Percentiles rank a stretch among this genome's conserved stretches.
Evolutionary conservation across 192 early-diverging fungal genomes (phyloP).

Genomic region (Coemansia sp.): DNA sequence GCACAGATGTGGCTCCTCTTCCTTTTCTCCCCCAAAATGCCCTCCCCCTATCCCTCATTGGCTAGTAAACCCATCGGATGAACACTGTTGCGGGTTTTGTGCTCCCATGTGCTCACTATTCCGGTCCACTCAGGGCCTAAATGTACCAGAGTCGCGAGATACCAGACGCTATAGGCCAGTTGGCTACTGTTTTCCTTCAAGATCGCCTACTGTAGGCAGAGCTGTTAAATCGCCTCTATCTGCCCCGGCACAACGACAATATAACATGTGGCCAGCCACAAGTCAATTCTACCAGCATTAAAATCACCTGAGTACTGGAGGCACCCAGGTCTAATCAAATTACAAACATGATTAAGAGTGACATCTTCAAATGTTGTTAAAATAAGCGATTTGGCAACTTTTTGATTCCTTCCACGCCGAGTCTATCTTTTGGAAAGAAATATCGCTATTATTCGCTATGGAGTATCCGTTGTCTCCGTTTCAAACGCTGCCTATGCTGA

Average conservation of each 20-base stretch:
- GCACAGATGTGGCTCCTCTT: background rate
- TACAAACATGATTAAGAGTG: too few relatives aligned
- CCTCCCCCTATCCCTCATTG: constrained; percentile 1
- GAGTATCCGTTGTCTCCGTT: background rate
- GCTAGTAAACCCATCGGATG: background rate
- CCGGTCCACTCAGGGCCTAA: background rate
- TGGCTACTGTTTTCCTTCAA: background rate
- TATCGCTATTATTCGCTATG: background rate
- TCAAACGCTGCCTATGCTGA: background rate
- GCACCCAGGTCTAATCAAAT: background rate
- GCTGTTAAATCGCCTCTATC: background rate
- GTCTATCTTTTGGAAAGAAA: too few relatives aligned
- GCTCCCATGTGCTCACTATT: background rate
- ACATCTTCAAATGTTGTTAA: too few relatives aligned
- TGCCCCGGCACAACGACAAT: background rate
- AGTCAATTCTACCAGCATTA: background rate
- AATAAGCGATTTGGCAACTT: background rate
- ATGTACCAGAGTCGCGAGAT: background rate
- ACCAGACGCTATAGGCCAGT: background rate
- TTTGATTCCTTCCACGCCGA: too few relatives aligned
- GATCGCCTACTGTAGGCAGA: too few relatives aligned
- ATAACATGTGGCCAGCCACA: background rate
- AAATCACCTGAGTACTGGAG: background rate
- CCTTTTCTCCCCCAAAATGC: background rate
- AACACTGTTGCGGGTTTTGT: background rate